Percentiles rank a stretch among this genome's conserved stretches.
phyloP scores from a whole-genome alignment of 495 filamentous ascomycete species.

The Penicillium coffeae region DNA sequence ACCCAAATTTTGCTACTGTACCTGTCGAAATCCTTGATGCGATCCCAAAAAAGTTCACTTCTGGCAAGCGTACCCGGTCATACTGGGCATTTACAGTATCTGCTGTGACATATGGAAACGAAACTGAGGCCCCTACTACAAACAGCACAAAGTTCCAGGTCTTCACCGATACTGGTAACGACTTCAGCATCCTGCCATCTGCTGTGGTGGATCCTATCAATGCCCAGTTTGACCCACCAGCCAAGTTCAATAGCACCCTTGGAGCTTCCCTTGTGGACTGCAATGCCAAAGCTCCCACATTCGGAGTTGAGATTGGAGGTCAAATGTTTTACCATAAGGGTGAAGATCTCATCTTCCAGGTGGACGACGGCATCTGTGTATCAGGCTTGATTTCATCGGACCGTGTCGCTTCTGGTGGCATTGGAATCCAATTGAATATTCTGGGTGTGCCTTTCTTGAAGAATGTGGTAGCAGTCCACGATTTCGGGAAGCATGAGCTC shows the following conservation, averaged over 20 bases:
- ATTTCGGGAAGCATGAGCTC: conserved; percentile 1
- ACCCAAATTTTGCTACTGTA: background rate
- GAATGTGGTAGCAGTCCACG: background rate
- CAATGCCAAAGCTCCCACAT: too few species aligned
- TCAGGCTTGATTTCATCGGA: background rate
- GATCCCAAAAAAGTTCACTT: too few species aligned
- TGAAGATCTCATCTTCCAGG: background rate
- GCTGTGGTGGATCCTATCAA: background rate
- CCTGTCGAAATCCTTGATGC: background rate
- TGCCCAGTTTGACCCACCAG: background rate
- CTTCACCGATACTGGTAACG: background rate
- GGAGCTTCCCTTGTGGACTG: too few species aligned
- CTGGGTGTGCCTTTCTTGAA: conserved; percentile 2
- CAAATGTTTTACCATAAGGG: conserved; percentile 1
- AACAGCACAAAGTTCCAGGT: background rate
- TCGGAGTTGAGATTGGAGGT: background rate
- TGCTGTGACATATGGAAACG: background rate
- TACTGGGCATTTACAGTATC: too few species aligned
- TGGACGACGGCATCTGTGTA: background rate
- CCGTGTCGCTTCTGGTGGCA: background rate
- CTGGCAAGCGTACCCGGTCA: too few species aligned
- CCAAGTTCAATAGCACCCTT: background rate
- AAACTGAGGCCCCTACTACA: background rate
- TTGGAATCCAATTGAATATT: background rate
- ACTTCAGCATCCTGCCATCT: background rate